Conservation (phyloP, 2,329 filamentous ascomycete genomes). For the Epichloe gansuensis region DNA sequence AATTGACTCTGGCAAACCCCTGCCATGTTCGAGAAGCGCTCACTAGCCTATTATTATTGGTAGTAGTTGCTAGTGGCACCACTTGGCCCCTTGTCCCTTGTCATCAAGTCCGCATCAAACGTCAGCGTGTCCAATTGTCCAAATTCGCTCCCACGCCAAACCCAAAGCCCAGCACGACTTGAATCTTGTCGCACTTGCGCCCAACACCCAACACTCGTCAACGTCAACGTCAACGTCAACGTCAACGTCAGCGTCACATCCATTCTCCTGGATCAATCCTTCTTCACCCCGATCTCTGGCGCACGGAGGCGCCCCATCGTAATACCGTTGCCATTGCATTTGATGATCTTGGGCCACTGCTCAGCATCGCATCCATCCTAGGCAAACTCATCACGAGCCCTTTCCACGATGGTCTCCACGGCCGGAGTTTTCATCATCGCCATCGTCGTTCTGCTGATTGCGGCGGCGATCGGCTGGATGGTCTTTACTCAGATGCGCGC, state of each 20-base stretch:
- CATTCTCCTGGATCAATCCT: background rate
- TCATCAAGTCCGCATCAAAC: background rate
- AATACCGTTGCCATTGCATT: background rate
- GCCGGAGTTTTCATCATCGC: constrained; percentile 62
- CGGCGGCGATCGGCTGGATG: constrained; percentile 52
- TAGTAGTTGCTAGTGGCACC: no score
- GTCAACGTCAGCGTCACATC: background rate
- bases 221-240: background rate
- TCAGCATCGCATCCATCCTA: background rate
- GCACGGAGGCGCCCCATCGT: background rate
- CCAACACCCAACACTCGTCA: no score
- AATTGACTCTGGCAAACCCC: no score
- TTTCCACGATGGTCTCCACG: constrained; percentile 39
- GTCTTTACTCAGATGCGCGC: constrained; percentile 62
- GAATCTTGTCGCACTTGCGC: no score
- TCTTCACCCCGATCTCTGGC: background rate
- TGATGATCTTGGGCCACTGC: background rate
- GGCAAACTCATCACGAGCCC: background rate
- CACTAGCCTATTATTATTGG: no score
- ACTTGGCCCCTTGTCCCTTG: no score
- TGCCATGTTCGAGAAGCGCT: no score
- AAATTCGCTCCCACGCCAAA: no score
- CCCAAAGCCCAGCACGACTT: no score
- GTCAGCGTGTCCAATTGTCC: background rate
- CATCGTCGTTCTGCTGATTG: constrained; percentile 48